A percentile compares a stretch with the other conserved stretches of the same genome.
phyloP scores from a whole-genome alignment of 148 eudicot genomes.

The Talinum fruticosum region DNA sequence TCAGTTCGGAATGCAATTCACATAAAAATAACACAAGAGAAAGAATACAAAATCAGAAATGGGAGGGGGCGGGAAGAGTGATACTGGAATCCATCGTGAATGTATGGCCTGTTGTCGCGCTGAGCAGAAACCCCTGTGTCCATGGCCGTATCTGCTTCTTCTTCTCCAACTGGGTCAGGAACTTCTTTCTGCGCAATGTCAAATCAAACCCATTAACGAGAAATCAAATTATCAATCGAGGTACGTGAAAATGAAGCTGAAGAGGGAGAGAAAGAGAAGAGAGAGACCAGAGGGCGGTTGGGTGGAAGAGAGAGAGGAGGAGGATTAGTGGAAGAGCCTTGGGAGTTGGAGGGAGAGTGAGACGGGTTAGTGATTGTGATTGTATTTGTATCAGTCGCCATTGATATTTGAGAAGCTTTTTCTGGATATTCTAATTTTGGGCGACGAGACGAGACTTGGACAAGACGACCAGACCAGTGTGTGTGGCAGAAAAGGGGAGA shows the following conservation, averaged over 20 bases:
- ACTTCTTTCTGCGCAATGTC: not conserved
- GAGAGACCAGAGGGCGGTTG: too few species aligned
- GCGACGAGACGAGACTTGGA: too few species aligned
- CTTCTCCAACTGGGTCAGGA: not conserved
- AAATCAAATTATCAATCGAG: not conserved
- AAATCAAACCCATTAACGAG: not conserved
- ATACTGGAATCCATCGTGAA: conserved; percentile 12
- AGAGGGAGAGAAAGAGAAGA: not conserved
- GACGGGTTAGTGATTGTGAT: not conserved
- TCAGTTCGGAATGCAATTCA: not conserved
- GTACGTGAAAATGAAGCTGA: not conserved
- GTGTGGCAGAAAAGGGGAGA: too few species aligned
- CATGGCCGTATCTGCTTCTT: not conserved
- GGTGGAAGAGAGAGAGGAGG: too few species aligned
- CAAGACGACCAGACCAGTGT: too few species aligned
- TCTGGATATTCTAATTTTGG: too few species aligned
- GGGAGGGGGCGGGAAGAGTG: too few species aligned
- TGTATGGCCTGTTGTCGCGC: not conserved
- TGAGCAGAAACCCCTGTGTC: not conserved
- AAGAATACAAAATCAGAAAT: not conserved
- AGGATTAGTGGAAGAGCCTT: conserved; percentile 4
- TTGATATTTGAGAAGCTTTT: too few species aligned
- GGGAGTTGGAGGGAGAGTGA: conserved; percentile 4
- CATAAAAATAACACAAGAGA: not conserved
- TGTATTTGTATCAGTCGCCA: too few species aligned